phyloP scores from a whole-genome alignment of 2,329 filamentous ascomycete genomes.

The Beauveria medogensis region DNA sequence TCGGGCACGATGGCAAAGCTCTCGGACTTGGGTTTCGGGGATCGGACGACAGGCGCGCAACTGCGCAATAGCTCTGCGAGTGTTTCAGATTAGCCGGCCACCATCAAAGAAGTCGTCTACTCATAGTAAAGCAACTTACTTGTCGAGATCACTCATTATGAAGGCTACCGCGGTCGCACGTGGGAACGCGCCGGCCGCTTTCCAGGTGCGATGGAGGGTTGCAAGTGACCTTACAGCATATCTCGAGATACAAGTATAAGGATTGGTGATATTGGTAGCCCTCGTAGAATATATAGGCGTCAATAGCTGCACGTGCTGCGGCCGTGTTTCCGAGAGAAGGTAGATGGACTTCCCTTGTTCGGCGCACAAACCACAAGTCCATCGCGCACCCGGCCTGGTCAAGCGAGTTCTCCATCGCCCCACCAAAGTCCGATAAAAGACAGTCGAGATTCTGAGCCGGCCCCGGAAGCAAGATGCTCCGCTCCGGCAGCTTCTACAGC shows the following conservation, averaged over 20 bases:
- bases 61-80: conserved; percentile 80
- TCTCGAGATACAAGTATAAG: not conserved
- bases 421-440: not conserved
- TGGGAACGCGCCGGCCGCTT: conserved; percentile 17
- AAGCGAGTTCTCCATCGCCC: conserved; percentile 5
- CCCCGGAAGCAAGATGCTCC: not conserved
- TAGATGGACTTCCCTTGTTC: not conserved
- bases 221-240: not conserved
- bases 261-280: not conserved
- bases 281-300: not conserved
- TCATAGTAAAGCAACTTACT: conserved; percentile 42
- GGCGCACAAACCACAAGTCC: conserved; percentile 1
- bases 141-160: conserved; percentile 88
- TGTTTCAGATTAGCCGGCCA: not conserved
- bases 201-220: not conserved
- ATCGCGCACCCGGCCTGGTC: not conserved
- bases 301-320: not conserved
- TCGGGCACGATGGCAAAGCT: conserved; percentile 93
- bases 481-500: not conserved
- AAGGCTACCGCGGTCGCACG: conserved; percentile 15
- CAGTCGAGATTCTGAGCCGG: not conserved
- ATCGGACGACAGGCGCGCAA: conserved; percentile 93
- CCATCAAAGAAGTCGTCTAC: not conserved
- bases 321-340: not conserved
- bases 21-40: conserved; percentile 87